Percentiles rank a stretch among this genome's conserved stretches.
These are phyloP conservation scores for Talaromyces sp. DNA, from an alignment of 2,329 filamentous ascomycete genomes.

Conservation along the genomic window DNA sequence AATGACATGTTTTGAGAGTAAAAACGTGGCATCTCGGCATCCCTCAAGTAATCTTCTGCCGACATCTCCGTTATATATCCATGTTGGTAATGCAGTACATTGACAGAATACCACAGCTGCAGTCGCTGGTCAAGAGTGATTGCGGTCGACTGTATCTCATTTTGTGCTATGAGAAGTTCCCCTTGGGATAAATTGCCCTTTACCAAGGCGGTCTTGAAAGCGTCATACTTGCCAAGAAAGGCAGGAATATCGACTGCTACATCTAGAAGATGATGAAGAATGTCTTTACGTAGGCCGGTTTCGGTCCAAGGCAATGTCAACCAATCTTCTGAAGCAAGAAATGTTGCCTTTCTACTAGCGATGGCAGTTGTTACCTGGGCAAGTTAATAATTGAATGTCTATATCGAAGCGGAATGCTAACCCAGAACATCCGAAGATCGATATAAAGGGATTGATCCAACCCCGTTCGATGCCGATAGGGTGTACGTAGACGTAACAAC, in stretches of 20 bases:
- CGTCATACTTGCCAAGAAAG: slow-evolving; percentile 23
- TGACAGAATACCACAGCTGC: slow-evolving; percentile 22
- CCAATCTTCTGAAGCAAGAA: slow-evolving; percentile 25
- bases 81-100: slow-evolving; percentile 20
- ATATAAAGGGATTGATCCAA: slow-evolving; percentile 27
- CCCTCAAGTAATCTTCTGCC: slow-evolving; percentile 5
- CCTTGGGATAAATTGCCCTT: slow-evolving; percentile 4
- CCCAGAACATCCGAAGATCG: slow-evolving; percentile 29
- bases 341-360: slow-evolving; percentile 24
- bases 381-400: neutral
- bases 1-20: slow-evolving; percentile 22
- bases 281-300: slow-evolving; percentile 22
- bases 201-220: slow-evolving; percentile 19
- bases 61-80: slow-evolving; percentile 20
- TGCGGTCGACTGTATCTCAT: slow-evolving; percentile 22
- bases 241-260: slow-evolving; percentile 27
- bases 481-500: slow-evolving; percentile 22
- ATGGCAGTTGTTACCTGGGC: slow-evolving; percentile 25
- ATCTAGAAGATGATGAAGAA: slow-evolving; percentile 25
- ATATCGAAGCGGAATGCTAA: slow-evolving; percentile 6
- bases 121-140: slow-evolving; percentile 21
- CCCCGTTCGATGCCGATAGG: slow-evolving; percentile 26
- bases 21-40: slow-evolving; percentile 23
- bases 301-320: slow-evolving; percentile 26
- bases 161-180: slow-evolving; percentile 20